Evolutionary conservation across 495 filamentous ascomycete genomes (phyloP), one percentile per base, ranked within the genome.

Genomic region (Penicillium cataractarum): DNA sequence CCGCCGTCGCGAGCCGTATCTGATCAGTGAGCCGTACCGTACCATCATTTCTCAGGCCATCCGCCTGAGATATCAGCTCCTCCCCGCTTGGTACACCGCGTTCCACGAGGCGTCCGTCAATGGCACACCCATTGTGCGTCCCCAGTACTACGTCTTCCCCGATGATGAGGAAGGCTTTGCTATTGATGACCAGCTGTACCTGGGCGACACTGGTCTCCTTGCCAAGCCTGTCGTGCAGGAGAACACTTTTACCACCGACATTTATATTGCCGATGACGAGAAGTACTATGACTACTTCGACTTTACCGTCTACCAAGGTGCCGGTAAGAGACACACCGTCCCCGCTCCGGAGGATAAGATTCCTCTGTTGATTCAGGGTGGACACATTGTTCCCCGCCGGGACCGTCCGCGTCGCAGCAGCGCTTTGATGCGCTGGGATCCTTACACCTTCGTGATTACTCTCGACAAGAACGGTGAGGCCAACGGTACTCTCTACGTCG

Each of bases 71-170:
- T 99, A 99, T 75, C 86, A 89, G 65, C 84, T 99, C 53, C 83
- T 99, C 22, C 95, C 95, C 13, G 86, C 91, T 12, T 98, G 94
- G 95, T 99, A 99, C 70, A 97, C 94, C 12, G 92, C 92, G 19
- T 99, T 98, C 84, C 92, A 94, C 60, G 87, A 94, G 68, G 92
- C 95, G 12, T 87, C 87, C 64, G 80, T 87, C 40, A 87, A 90
- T 40, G 96, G 94, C 49, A 90, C 84, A 27, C 95, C 95, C 15
- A 93, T 99, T 70, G 79, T 98, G 62, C 84, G 92, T 48, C 95
- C 95, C 10, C 90, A 97, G 69, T 98, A 91, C 79, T 97, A 93
- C 75, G 88, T 90, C 22, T 92, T 96, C 71, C 96, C 95, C 0
- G 75, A 80, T n/a, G 93, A 96, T 68, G 92, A 96, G 74, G 81